phyloP scores from a whole-genome alignment of 371 early-diverging fungal species.

The Thermomucor indicae-seudaticae region DNA sequence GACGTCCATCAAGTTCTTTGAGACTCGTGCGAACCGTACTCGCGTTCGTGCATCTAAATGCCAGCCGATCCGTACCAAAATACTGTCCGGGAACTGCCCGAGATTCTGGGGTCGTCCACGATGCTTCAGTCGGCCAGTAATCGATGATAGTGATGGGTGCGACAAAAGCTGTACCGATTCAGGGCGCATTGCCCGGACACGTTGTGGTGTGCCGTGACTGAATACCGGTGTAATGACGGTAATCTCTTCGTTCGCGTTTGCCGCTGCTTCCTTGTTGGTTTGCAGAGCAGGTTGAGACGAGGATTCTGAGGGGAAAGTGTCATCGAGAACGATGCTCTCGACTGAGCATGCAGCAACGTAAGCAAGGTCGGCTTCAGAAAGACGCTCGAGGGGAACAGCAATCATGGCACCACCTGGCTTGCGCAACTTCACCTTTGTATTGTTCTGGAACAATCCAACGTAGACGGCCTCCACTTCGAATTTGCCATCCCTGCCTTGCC shows the following conservation, averaged over 20 bases:
- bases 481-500: conserved; percentile 37
- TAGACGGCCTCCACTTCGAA: conserved; percentile 33
- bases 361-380: conserved; percentile 28
- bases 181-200: conserved; percentile 10
- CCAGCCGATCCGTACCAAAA: background rate
- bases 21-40: conserved; percentile 10
- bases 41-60: conserved; percentile 22
- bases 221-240: background rate
- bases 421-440: conserved; percentile 36
- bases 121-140: conserved; percentile 13
- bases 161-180: conserved; percentile 20
- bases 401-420: conserved; percentile 30
- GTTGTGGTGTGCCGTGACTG: conserved; percentile 9
- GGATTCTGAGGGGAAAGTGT: background rate
- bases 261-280: background rate
- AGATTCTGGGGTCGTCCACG: conserved; percentile 8
- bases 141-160: conserved; percentile 21
- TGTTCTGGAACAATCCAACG: conserved; percentile 31
- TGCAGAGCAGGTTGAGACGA: background rate
- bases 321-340: background rate
- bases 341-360: conserved; percentile 19
- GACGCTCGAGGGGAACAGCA: conserved; percentile 31
- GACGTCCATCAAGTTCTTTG: conserved; percentile 5
- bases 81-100: background rate
- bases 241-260: background rate